Evolutionary conservation across 306 rosid species (phyloP).

Genomic region (Arachis hypogaea): DNA sequence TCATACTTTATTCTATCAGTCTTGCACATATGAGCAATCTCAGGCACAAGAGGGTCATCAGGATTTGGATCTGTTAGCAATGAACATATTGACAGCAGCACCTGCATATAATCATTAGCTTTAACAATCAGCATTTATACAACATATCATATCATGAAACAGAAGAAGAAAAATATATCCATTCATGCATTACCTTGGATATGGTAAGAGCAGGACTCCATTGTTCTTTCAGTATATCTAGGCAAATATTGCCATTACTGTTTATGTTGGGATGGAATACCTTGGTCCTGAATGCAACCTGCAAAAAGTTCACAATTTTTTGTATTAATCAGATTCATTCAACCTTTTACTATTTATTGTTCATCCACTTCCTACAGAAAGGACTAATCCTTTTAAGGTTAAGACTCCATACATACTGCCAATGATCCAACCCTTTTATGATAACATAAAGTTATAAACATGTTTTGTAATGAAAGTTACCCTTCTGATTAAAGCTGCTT

Average conservation of each 20-base stretch:
- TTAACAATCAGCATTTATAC: conserved; percentile 17
- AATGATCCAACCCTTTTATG: too few species aligned
- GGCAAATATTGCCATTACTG: conserved; percentile 85
- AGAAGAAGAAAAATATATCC: not conserved
- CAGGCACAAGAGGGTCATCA: conserved; percentile 92
- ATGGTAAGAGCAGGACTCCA: conserved; percentile 99
- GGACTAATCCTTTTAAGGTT: too few species aligned
- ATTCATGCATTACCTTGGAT: conserved; percentile 64
- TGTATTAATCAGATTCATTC: conserved; percentile 25
- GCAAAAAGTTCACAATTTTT: conserved; percentile 30
- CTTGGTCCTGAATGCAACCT: conserved; percentile 94
- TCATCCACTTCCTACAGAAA: too few species aligned
- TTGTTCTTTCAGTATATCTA: conserved; percentile 94
- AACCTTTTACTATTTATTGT: not conserved
- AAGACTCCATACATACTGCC: too few species aligned
- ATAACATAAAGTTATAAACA: not conserved
- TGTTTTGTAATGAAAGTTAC: not conserved
- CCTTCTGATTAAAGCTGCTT: not conserved
- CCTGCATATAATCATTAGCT: conserved; percentile 50
- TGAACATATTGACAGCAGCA: conserved; percentile 83
- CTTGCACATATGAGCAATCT: conserved; percentile 93
- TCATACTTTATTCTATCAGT: conserved; percentile 73
- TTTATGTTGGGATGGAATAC: conserved; percentile 94
- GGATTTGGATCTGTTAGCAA: conserved; percentile 91
- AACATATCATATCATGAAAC: not conserved